Percentiles rank a stretch among this genome's conserved stretches.
Evolutionary conservation across 1,284 basidiomycete genomes (phyloP).

Genomic region (Macrocystidia cucumis): DNA sequence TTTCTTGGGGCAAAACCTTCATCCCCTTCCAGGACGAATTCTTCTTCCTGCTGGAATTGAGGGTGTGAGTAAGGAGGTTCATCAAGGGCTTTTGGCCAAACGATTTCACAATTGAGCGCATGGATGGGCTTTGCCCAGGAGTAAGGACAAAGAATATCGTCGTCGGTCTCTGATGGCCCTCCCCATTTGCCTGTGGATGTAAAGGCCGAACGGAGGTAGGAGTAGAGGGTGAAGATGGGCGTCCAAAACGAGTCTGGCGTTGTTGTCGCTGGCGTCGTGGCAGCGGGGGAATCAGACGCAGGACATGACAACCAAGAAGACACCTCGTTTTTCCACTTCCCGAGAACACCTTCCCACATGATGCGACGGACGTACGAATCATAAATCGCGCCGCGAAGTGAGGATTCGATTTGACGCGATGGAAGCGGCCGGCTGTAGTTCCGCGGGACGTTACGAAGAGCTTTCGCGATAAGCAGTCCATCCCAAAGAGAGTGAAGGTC

Average conservation of each 20-base stretch:
- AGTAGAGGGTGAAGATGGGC: conserved; percentile 17
- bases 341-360: conserved; percentile 74
- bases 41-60: conserved; percentile 13
- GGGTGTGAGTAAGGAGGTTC: conserved; percentile 25
- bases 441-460: conserved; percentile 60
- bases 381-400: conserved; percentile 78
- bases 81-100: conserved; percentile 70
- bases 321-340: conserved; percentile 53
- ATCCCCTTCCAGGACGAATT: conserved; percentile 13
- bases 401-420: conserved; percentile 55
- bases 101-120: conserved; percentile 68
- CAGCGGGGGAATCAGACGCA: no score
- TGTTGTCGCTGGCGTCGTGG: conserved; percentile 12
- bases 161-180: conserved; percentile 37
- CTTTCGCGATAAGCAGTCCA: conserved; percentile 71
- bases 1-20: conserved; percentile 9
- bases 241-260: conserved; percentile 17
- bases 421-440: conserved; percentile 77
- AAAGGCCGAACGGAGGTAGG: conserved; percentile 7
- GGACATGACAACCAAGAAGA: conserved; percentile 67
- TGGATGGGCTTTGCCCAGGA: conserved; percentile 69
- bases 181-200: conserved; percentile 1
- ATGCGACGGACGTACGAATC: conserved; percentile 86
- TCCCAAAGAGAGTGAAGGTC: conserved; percentile 89
- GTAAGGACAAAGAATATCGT: conserved; percentile 69